Percentiles rank a stretch among this genome's conserved stretches.
Conservation (phyloP, 495 filamentous ascomycete genomes). For the Xylaria castorea region DNA sequence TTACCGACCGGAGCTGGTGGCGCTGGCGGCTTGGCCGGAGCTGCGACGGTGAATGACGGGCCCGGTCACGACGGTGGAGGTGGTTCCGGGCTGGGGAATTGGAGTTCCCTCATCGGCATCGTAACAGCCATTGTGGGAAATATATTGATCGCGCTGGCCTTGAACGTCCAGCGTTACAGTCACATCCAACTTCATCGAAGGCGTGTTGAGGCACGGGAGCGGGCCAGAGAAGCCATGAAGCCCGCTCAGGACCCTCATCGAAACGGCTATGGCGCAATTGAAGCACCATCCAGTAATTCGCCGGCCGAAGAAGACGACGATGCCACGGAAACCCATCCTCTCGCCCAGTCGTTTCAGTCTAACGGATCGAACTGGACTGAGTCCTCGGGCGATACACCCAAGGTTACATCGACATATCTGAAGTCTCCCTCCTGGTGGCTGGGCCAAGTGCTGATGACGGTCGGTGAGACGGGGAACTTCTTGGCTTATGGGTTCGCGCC, state of each 20-base stretch:
- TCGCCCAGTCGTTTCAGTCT: constrained; percentile 55
- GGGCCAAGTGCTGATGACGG: constrained; percentile 85
- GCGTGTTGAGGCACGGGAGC: constrained; percentile 50
- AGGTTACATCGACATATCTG: constrained; percentile 65
- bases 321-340: constrained; percentile 55
- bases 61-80: constrained; percentile 48
- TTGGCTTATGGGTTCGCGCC: constrained; percentile 98
- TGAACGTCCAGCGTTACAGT: constrained; percentile 96
- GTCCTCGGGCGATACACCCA: constrained; percentile 43
- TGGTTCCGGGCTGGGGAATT: constrained; percentile 65
- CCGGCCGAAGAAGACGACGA: constrained; percentile 41
- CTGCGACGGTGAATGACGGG: constrained; percentile 39
- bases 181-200: constrained; percentile 75
- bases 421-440: constrained; percentile 95
- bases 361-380: constrained; percentile 48
- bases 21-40: constrained; percentile 26
- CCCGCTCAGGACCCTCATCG: constrained; percentile 41
- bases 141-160: constrained; percentile 89
- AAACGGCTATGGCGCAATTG: constrained; percentile 39
- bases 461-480: constrained; percentile 97
- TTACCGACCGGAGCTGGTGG: constrained; percentile 24
- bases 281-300: constrained; percentile 8
- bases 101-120: constrained; percentile 95
- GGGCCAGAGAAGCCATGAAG: constrained; percentile 57
- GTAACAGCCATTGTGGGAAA: constrained; percentile 90